Conservation (phyloP, 352 stramenopile genomes). For the Poterioochromonas sp. region DNA sequence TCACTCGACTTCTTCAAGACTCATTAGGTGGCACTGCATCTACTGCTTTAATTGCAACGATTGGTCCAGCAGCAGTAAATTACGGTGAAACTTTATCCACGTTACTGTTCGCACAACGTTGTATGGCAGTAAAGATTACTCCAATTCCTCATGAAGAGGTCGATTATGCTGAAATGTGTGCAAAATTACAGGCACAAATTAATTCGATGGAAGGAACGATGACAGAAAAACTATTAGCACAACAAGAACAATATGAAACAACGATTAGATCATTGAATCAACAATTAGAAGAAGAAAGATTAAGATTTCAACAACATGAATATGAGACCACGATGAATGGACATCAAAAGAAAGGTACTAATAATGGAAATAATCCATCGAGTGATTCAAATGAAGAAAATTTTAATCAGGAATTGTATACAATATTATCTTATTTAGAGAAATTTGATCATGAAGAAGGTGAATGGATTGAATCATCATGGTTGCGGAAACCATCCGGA, state of each 20-base stretch:
- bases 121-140: conserved; percentile 40
- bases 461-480: neutral
- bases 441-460: neutral
- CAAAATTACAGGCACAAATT: conserved; percentile 34
- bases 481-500: neutral
- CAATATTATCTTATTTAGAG: no score
- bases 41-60: conserved; percentile 83
- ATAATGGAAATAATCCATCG: no score
- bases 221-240: conserved; percentile 33
- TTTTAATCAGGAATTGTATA: no score
- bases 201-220: conserved; percentile 33
- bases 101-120: conserved; percentile 29
- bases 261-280: neutral
- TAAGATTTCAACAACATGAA: neutral
- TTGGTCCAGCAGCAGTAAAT: conserved; percentile 79
- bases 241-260: conserved; percentile 29
- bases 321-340: neutral
- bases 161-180: conserved; percentile 42
- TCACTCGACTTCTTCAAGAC: conserved; percentile 72
- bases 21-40: conserved; percentile 75
- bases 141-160: conserved; percentile 32
- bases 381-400: no score
- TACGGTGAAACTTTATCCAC: conserved; percentile 64
- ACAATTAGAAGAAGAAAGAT: neutral
- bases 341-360: neutral